phyloP scores from a whole-genome alignment of 2,329 filamentous ascomycete genomes.

The Elsinoe australis region DNA sequence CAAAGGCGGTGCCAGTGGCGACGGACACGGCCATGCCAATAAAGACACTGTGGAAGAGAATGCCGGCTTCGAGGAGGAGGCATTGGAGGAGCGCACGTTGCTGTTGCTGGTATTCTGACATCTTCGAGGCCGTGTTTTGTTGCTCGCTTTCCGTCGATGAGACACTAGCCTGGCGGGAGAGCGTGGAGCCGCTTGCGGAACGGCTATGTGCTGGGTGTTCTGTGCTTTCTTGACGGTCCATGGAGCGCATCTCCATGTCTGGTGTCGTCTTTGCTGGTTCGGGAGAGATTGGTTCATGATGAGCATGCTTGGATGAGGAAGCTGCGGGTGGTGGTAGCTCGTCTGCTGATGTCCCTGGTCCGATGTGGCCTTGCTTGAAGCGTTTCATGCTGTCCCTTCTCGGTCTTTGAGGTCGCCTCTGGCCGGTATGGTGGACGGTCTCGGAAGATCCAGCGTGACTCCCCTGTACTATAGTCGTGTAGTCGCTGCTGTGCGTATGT shows the following conservation, averaged over 20 bases:
- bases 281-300: neutral
- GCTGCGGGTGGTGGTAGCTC: neutral
- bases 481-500: slow-evolving; percentile 50
- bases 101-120: slow-evolving; percentile 34
- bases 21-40: slow-evolving; percentile 67
- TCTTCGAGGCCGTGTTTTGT: neutral
- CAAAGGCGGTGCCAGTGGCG: slow-evolving; percentile 56
- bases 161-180: neutral
- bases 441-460: slow-evolving; percentile 20
- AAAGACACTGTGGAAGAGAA: slow-evolving; percentile 71
- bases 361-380: slow-evolving; percentile 7
- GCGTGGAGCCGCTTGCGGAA: neutral
- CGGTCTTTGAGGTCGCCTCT: neutral
- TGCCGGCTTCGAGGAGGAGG: slow-evolving; percentile 66
- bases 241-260: slow-evolving; percentile 12
- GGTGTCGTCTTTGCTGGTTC: slow-evolving; percentile 6
- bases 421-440: neutral
- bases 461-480: slow-evolving; percentile 37
- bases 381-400: slow-evolving; percentile 16
- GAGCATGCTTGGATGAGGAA: neutral
- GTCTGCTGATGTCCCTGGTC: neutral
- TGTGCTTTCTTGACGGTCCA: slow-evolving; percentile 4
- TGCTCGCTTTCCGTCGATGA: neutral
- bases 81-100: slow-evolving; percentile 65
- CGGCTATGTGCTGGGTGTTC: neutral